Base-by-base conservation (phyloP, 495 filamentous ascomycete species). In the Cercophora newfieldiana region DNA sequence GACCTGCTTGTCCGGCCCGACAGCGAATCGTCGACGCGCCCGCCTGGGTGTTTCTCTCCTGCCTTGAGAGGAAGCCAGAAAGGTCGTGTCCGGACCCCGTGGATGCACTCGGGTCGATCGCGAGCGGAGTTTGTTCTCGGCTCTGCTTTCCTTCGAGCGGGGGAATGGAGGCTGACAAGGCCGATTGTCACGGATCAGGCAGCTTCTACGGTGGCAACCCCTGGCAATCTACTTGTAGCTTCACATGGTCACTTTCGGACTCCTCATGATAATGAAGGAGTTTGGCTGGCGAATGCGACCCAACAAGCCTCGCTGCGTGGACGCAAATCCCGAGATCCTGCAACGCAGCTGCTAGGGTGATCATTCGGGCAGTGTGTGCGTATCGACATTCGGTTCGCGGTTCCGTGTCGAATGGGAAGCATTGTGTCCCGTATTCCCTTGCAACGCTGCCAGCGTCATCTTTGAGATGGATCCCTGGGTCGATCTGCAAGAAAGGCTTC, bases 401-500 rank as follows among this genome's bases (percentile, higher is more conserved):
- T 48, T 60, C 58, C 58, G 58, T 48, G 31, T 31, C 31, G 58
- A 44, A 60, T 60, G 58, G 21, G 61, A 54, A 50, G 28, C 48
- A 63, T 63, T 44, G 61, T 26, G 59, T 10, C 18, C n/a, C 25
- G 22, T 33, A 19, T 25, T 54, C 47, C 48, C 50, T 44, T 25
- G 50, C 61, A 18, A 21, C 61, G 61, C 29, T 60, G 31, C 50
- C 26, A 24, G 37, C 58, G 58, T 31, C 58, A 48, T 55, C 61
- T 24, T 61, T 44, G 33, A 61, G 19, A 50, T 63, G 61, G 29
- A 21, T 60, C 58, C 58, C 58, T 25, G 44, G 31, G 61, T 25
- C 61, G 61, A 56, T 63, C 61, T 56, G 61, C 50, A 63, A 31
- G 19, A 28, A 24, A 22, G 29, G 61, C 61, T 63, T 63, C 61